Base-by-base conservation (phyloP, 768 basidiomycete genomes). In the Boletales sp. region DNA sequence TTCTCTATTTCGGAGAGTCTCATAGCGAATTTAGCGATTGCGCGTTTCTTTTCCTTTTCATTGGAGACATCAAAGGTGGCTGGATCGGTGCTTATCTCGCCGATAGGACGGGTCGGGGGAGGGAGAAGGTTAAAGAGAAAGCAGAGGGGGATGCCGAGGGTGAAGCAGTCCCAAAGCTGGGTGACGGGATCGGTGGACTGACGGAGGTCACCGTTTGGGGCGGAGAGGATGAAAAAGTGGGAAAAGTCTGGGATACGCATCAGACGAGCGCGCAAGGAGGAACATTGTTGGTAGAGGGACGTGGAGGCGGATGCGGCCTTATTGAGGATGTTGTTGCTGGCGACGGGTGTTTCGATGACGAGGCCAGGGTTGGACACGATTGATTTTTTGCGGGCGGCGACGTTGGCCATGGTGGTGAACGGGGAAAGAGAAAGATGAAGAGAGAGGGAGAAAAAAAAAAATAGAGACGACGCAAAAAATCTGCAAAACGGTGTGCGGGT, bases 41-140 rank as follows among this genome's bases (percentile, higher is more conserved):
- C 89, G 55, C 83, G 86, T 72, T 98, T 94, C 79, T 87, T 90
- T 43, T 81, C 81, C 55, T 86, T 87, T 69, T 94, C 91, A 43
- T 87, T 84, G 47, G 82, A 79, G 45, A 75, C 67, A 24, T 89
- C 86, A 54, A 82, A 84, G 40, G 79, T 72, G 9, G 78, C 75
- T 30, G 81, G 77, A 62, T 83, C 81, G 45, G 86, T 89, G 60
- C 82, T 76, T 47, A 90, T 82, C 21, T 66, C 62, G 54, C 79
- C 77, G 63, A 74, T 76, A 34, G 69, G 73, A 13, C 55, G 59
- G 18, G 66, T 60, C 14, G 73, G 68, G 4, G 65, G 62, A 35
- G 87, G 86, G 48, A 97, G 84, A 67, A 88, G 84, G 72, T 99
- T 95, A 77, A 91, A 95, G 60, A 99, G 84, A 74, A 89, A 97